These are phyloP conservation scores for Hyphodiscus hymeniophilus DNA, from an alignment of 495 filamentous ascomycete genomes.

Conservation along the genomic window DNA sequence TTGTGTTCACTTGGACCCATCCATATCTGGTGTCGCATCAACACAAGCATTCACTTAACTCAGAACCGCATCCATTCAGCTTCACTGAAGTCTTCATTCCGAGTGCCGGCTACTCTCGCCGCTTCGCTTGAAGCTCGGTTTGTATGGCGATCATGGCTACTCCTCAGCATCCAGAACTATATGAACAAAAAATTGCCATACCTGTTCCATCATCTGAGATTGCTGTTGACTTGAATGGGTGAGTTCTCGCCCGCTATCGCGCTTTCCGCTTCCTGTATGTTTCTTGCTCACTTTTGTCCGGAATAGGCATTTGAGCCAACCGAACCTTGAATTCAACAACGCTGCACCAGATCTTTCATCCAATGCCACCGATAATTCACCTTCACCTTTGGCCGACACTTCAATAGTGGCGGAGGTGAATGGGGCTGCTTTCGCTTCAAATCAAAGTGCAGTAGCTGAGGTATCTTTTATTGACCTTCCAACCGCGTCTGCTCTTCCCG, in stretches of 20 bases:
- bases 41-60: not conserved
- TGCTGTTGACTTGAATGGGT: slow-evolving; percentile 37
- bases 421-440: slow-evolving; percentile 14
- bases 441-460: slow-evolving; percentile 7
- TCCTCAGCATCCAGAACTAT: slow-evolving; percentile 35
- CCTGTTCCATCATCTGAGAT: slow-evolving; percentile 35
- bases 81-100: slow-evolving; percentile 16
- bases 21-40: slow-evolving; percentile 12
- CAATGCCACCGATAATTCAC: slow-evolving; percentile 1
- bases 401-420: slow-evolving; percentile 6
- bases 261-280: slow-evolving; percentile 3
- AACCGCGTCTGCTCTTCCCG: too few species aligned
- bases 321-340: slow-evolving; percentile 20
- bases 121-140: slow-evolving; percentile 5
- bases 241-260: slow-evolving; percentile 25
- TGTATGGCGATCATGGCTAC: slow-evolving; percentile 50
- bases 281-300: too few species aligned
- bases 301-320: too few species aligned
- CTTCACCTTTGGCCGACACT: slow-evolving; percentile 3
- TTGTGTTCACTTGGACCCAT: too few species aligned
- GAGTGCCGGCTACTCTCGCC: slow-evolving; percentile 22
- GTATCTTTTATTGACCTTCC: slow-evolving; percentile 17
- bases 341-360: slow-evolving; percentile 14
- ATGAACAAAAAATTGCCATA: slow-evolving; percentile 39
- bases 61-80: not conserved